Conservation (phyloP, 257 asterid genomes). For the Salvia miltiorrhiza region DNA sequence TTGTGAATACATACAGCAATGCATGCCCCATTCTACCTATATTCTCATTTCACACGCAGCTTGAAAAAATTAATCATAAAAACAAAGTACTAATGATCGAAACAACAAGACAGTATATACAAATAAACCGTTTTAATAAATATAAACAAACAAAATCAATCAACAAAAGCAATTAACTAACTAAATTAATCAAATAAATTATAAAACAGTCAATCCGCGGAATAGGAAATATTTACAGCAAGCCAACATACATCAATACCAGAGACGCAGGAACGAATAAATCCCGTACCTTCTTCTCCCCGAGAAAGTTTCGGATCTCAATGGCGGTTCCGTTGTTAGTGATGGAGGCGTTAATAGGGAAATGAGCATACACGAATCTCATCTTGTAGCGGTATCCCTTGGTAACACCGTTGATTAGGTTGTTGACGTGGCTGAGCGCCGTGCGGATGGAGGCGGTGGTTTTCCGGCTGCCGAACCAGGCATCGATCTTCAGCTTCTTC, state of each 20-base stretch:
- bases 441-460: slow-evolving; percentile 81
- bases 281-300: slow-evolving; percentile 66
- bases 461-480: slow-evolving; percentile 82
- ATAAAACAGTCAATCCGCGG: not conserved
- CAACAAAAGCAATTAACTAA: too few species aligned
- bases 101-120: not conserved
- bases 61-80: not conserved
- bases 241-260: not conserved
- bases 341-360: slow-evolving; percentile 78
- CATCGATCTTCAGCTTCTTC: slow-evolving; percentile 74
- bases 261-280: not conserved
- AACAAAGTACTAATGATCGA: too few species aligned
- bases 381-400: slow-evolving; percentile 83
- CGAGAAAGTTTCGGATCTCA: slow-evolving; percentile 87
- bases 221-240: not conserved
- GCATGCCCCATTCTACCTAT: too few species aligned
- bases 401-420: slow-evolving; percentile 74
- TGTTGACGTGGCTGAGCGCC: slow-evolving; percentile 73
- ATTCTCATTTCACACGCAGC: not conserved
- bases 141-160: too few species aligned
- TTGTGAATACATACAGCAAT: too few species aligned
- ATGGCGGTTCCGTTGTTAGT: slow-evolving; percentile 44
- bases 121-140: too few species aligned
- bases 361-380: slow-evolving; percentile 87
- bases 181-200: not conserved